Evolutionary conservation across 306 rosid species (phyloP).

Genomic region (Carpinus fangiana): DNA sequence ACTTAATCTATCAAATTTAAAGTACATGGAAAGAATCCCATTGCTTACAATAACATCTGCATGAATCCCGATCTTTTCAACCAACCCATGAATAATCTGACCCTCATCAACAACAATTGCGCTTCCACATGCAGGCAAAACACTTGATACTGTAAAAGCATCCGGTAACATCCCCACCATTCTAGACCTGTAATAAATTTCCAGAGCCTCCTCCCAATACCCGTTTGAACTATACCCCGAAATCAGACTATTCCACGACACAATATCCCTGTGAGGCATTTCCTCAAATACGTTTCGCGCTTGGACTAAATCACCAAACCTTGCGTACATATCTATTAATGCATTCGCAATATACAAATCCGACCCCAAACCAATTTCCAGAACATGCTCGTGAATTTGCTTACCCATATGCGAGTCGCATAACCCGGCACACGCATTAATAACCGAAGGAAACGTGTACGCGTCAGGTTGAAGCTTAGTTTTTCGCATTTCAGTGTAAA

Average conservation of each 20-base stretch:
- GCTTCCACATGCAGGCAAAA: conserved; percentile 35
- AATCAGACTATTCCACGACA: conserved; percentile 40
- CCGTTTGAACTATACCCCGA: conserved; percentile 43
- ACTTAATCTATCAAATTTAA: conserved; percentile 26
- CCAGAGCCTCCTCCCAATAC: conserved; percentile 37
- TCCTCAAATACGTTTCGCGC: conserved; percentile 37
- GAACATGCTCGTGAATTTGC: conserved; percentile 20
- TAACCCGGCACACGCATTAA: conserved; percentile 38
- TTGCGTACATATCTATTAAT: conserved; percentile 35
- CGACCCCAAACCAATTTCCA: conserved; percentile 24
- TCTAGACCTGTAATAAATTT: conserved; percentile 19
- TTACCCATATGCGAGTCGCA: conserved; percentile 28
- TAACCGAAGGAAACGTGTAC: conserved; percentile 38
- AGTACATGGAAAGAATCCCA: conserved; percentile 43
- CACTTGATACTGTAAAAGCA: conserved; percentile 27
- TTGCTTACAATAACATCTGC: conserved; percentile 34
- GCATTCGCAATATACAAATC: conserved; percentile 39
- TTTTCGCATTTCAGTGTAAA: conserved; percentile 31
- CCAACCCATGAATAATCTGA: conserved; percentile 25
- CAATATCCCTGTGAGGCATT: conserved; percentile 33
- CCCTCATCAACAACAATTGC: conserved; percentile 29
- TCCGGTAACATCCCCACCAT: conserved; percentile 27
- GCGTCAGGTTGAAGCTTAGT: conserved; percentile 32
- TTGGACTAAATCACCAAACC: conserved; percentile 24
- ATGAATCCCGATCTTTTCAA: conserved; percentile 33